Base-by-base conservation (phyloP, 192 early-diverging fungal genomes). In the Podochytrium sp. region DNA sequence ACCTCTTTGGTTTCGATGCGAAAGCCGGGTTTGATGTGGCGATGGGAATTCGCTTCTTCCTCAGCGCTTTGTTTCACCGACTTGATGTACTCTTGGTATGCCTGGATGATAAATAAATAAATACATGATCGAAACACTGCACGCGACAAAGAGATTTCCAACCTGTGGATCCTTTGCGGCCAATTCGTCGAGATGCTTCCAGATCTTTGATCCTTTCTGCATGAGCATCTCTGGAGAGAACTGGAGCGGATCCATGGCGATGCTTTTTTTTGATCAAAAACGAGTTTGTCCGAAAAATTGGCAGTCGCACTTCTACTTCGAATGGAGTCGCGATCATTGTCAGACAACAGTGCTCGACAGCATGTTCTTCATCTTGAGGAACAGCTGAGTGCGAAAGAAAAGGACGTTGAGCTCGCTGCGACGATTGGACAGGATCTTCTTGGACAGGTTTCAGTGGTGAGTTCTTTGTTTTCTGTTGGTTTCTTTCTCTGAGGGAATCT, bases 391-490 rank as follows among this genome's bases (percentile, higher is more conserved):
- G 29, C 7, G 40, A 65, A 65, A 30, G 63, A 50, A 39, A 65
- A 65, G 63, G 66, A 69, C 16, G 66, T 69, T 4, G 27, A 69
- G 35, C 33, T 72, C 32, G 77, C 77, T 16, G 80, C 76, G 37
- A 78, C 77, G 2, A 68, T 73, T 29, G 77, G 80, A 14, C 74
- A 81, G 60, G 50, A 65, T 25, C 70, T 79, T 20, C 61, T 81
- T 30, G 20, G 42, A 33, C 70, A 81, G 41, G 52, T 73, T 40
- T 68, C 73, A 60, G 10, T 16, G 59, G 70, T 77, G n/a, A 75
- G 39, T 29, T 57, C 55, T 57, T 57, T 30, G 10, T n/a, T 57
- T 27, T 20, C 55, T 57, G 55, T 57, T 57, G 27, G 12, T 49
- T 49, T n/a, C 12, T 49, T n/a, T 49, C n/a, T n/a, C n/a, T n/a